These are phyloP conservation scores for Punica granatum DNA, from an alignment of 345 rosid species.

Conservation along the genomic window DNA sequence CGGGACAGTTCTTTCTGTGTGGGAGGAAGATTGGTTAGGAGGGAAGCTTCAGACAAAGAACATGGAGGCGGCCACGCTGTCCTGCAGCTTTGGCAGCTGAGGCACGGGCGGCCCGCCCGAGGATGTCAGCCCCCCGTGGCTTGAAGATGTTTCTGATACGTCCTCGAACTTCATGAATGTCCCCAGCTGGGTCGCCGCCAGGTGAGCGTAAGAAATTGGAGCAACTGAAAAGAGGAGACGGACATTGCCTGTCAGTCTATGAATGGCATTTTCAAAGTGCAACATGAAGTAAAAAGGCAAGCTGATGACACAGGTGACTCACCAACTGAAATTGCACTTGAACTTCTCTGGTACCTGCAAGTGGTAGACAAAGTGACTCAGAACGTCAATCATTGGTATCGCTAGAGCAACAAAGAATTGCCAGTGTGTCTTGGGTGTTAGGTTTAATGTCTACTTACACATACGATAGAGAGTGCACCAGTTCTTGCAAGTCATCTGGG, in stretches of 20 bases:
- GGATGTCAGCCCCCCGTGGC: constrained; percentile 40
- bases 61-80: constrained; percentile 52
- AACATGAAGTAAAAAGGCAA: too few species aligned
- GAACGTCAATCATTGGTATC: neutral
- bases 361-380: constrained; percentile 1
- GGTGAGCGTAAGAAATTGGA: constrained; percentile 54
- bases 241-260: neutral
- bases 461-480: constrained; percentile 17
- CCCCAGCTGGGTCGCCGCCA: constrained; percentile 48
- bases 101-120: constrained; percentile 40
- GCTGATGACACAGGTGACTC: neutral
- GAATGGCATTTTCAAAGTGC: neutral
- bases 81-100: constrained; percentile 47
- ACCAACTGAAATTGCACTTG: constrained; percentile 88
- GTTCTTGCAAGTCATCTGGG: constrained; percentile 17
- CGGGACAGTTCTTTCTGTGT: neutral
- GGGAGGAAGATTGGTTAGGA: neutral
- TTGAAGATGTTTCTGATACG: constrained; percentile 44
- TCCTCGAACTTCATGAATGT: constrained; percentile 53
- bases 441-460: constrained; percentile 5
- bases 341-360: constrained; percentile 79
- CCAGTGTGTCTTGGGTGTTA: neutral
- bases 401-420: neutral
- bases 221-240: constrained; percentile 31
- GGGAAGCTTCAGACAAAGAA: constrained; percentile 50